Evolutionary conservation across 2,329 filamentous ascomycete genomes (phyloP).

Genomic region (Emmonsia crescens): DNA sequence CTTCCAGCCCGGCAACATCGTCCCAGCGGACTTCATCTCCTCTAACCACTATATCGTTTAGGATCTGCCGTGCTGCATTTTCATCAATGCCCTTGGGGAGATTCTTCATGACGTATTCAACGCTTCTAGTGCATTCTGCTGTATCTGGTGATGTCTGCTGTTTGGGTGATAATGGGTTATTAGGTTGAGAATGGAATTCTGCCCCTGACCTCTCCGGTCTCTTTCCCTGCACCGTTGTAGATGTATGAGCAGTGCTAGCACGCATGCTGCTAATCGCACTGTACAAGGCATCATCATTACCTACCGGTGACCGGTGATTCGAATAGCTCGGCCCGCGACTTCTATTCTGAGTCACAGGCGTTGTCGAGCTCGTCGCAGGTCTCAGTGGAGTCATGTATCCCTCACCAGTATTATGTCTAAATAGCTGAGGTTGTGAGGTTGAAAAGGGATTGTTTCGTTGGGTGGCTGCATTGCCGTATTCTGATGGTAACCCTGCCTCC

Average conservation of each 20-base stretch:
- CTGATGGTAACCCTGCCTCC: conserved; percentile 18
- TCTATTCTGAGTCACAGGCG: neutral
- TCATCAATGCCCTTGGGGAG: conserved; percentile 75
- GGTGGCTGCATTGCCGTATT: neutral
- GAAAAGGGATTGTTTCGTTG: neutral
- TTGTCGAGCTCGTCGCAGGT: neutral
- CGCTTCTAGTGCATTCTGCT: conserved; percentile 45
- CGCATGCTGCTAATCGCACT: conserved; percentile 1
- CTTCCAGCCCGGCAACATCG: conserved; percentile 81
- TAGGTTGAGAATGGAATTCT: neutral
- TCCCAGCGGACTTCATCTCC: conserved; percentile 93
- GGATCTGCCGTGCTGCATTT: conserved; percentile 73
- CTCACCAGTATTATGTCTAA: neutral
- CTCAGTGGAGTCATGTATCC: neutral
- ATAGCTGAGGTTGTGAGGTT: neutral
- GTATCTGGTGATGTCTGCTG: conserved; percentile 31
- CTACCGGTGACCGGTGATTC: conserved; percentile 11
- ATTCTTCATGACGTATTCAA: conserved; percentile 59
- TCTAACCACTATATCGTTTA: conserved; percentile 90
- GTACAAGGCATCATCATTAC: conserved; percentile 3
- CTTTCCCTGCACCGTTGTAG: conserved; percentile 10
- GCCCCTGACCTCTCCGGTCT: conserved; percentile 27
- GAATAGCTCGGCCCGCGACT: neutral
- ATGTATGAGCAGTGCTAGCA: neutral
- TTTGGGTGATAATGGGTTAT: conserved; percentile 18